Base-by-base conservation (phyloP, 2,329 filamentous ascomycete species). In the Trichoderma sp. region DNA sequence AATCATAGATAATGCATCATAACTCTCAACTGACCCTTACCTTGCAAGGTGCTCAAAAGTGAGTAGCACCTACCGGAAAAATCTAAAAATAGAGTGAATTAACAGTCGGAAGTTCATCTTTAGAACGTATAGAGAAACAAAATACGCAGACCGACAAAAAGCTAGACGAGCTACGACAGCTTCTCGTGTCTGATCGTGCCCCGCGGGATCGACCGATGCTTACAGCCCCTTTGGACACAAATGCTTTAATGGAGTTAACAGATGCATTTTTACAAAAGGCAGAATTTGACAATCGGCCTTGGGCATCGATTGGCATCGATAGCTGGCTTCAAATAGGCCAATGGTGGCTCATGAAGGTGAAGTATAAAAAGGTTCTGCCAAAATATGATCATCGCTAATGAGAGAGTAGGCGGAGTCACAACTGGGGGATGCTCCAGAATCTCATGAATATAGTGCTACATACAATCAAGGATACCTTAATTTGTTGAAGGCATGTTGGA, bases 291-390 rank as follows among this genome's bases (percentile, higher is more conserved):
- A 62, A 43, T 28, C 20, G 59, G 0, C 59, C 32, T 7, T 62
- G 59, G 34, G 59, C 20, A 1, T 62, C 59, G 4, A 62, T 62
- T 39, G 32, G 32, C 0, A 43, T 62, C 2, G 59, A 43, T 43
- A 43, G 12, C 34, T 62, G 34, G 59, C 59, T 62, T n/a, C 34
- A 43, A 4, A 5, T 12, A 12, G 59, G 59, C 1, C 59, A 26
- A 62, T 62, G 59, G 59, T 62, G 59, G 32, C 34, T 62, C 1
- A 62, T 62, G 34, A 62, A 62, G 34, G 59, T 62, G 7, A 12
- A 7, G 9, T 3, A 7, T n/a, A 15, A 8, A 26, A 28, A 0
- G 1, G 2, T 13, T n/a, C n/a, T 17, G 6, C 15, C 13, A 7
- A 11, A n/a, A 58, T 4, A 1, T n/a, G 3, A 3, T 1, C 4